Conservation (phyloP, 2,329 filamentous ascomycete genomes). For the Pseudogymnoascus sp. region DNA sequence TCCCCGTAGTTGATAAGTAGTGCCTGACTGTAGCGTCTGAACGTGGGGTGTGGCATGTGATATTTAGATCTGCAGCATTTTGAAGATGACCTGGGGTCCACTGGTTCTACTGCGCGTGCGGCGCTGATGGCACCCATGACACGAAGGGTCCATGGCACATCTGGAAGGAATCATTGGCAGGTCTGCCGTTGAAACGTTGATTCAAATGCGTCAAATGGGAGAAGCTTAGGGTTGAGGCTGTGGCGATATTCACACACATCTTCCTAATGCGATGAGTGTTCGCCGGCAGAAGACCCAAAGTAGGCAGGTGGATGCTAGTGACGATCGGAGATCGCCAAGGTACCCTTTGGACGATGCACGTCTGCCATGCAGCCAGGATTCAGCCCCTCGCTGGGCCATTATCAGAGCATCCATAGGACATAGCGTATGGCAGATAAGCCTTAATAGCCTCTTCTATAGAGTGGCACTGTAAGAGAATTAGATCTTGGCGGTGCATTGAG, state of each 20-base stretch:
- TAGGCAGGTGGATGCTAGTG: not conserved
- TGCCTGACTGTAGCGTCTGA: not conserved
- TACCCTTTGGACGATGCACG: not conserved
- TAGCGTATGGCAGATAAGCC: not conserved
- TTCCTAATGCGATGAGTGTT: not conserved
- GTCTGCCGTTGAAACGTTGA: not conserved
- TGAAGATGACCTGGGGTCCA: slow-evolving; percentile 1
- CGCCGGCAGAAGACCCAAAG: not conserved
- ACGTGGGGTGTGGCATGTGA: slow-evolving; percentile 2
- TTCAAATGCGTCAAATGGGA: not conserved
- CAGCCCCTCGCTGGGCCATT: not conserved
- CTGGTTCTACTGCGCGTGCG: not conserved
- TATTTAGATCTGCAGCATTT: slow-evolving; percentile 1
- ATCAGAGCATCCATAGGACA: not conserved
- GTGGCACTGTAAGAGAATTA: not conserved
- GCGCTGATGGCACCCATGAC: not conserved
- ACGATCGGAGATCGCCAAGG: not conserved
- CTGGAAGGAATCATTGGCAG: slow-evolving; percentile 1
- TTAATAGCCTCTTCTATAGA: not conserved
- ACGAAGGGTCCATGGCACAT: not conserved
- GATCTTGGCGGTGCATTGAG: not conserved
- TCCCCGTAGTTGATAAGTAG: not conserved
- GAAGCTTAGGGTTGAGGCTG: not conserved
- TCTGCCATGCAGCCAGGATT: not conserved
- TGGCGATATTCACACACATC: not conserved